Evolutionary conservation across 2,329 filamentous ascomycete species (phyloP).

Genomic region (Fusarium sublunatum): DNA sequence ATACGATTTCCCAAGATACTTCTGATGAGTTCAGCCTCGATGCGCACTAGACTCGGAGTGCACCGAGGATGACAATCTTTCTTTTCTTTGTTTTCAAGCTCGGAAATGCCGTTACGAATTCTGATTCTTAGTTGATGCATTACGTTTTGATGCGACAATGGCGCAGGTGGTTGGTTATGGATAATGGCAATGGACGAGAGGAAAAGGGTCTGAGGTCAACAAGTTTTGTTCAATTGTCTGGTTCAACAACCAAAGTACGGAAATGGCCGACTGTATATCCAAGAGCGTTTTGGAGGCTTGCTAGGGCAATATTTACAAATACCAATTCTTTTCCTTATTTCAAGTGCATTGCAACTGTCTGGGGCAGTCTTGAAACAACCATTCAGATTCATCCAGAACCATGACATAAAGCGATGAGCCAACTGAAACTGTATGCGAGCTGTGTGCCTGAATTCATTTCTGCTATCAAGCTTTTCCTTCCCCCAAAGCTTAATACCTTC

Average conservation of each 20-base stretch:
- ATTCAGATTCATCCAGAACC: slow-evolving; percentile 5
- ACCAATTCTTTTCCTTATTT: not conserved
- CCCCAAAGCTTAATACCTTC: slow-evolving; percentile 5
- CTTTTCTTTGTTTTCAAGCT: slow-evolving; percentile 8
- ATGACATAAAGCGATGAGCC: slow-evolving; percentile 11
- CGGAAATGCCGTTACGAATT: slow-evolving; percentile 22
- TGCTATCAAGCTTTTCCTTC: slow-evolving; percentile 35
- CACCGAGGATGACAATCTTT: slow-evolving; percentile 1
- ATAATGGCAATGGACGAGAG: not conserved
- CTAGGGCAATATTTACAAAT: not conserved
- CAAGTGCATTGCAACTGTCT: not conserved
- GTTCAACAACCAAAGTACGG: not conserved
- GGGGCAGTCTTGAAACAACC: slow-evolving; percentile 4
- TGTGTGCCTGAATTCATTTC: slow-evolving; percentile 41
- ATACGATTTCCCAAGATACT: slow-evolving; percentile 10
- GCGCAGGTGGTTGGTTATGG: slow-evolving; percentile 5
- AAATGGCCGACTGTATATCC: not conserved
- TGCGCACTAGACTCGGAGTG: not conserved
- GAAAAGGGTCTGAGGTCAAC: slow-evolving; percentile 1
- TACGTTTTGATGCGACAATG: slow-evolving; percentile 11
- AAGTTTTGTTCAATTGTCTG: not conserved
- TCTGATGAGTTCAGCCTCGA: not conserved
- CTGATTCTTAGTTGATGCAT: slow-evolving; percentile 4
- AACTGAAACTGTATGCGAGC: slow-evolving; percentile 31
- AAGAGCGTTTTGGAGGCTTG: not conserved